Conservation (phyloP, 2,329 filamentous ascomycete genomes). For the Ascochyta pisi region DNA sequence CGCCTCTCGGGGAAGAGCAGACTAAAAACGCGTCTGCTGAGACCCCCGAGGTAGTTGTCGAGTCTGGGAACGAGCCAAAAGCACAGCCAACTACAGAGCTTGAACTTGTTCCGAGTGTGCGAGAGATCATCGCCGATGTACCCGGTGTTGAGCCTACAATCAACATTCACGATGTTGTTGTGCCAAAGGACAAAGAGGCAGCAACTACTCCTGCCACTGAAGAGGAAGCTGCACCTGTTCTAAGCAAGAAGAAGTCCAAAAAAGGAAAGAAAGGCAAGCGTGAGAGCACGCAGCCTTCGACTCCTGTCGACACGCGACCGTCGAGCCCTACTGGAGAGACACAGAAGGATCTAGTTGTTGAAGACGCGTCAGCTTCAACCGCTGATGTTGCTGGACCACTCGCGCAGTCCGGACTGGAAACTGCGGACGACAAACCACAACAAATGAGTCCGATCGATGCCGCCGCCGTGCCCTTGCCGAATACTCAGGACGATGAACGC, state of each 20-base stretch:
- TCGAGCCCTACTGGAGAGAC: constrained; percentile 12
- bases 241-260: constrained; percentile 37
- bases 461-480: neutral
- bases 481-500: neutral
- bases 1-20: neutral
- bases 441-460: neutral
- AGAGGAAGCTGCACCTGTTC: constrained; percentile 8
- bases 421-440: neutral
- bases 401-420: neutral
- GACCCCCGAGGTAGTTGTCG: neutral
- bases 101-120: constrained; percentile 10
- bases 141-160: constrained; percentile 1
- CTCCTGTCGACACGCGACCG: constrained; percentile 12
- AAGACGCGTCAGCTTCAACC: neutral
- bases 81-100: constrained; percentile 9
- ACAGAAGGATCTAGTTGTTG: neutral
- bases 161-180: neutral
- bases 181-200: neutral
- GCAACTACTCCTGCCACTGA: neutral
- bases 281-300: constrained; percentile 24
- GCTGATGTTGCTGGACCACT: neutral
- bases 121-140: constrained; percentile 1
- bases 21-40: neutral
- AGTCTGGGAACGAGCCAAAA: neutral
- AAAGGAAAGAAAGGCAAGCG: constrained; percentile 37